Base-by-base conservation (phyloP, 345 rosid species). In the Toxicodendron radicans region DNA sequence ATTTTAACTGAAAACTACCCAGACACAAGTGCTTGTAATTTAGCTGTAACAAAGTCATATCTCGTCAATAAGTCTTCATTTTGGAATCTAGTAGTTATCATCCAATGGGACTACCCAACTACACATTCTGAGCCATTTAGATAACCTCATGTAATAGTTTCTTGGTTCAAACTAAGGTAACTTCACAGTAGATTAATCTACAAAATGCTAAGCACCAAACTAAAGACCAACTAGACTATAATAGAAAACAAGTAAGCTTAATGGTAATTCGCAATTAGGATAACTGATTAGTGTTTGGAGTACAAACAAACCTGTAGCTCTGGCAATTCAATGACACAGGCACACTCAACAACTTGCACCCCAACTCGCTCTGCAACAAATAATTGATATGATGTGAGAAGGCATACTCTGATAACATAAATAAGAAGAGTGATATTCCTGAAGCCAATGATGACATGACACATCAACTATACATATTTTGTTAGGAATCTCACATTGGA, bases 261-360 rank as follows among this genome's bases (percentile, higher is more conserved):
- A 48, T 18, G 45, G 43, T 41, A 68, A 9, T 35, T 21, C 49
- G 67, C 10, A 64, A 38, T 20, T 38, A 21, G 24, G 14, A 68
- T 49, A 48, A 5, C 56, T 59, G 73, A 70, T 71, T 35, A 33
- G 51, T 46, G 9, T 49, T 43, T 45, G 45, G 30, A n/a, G 33
- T 32, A 7, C 6, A 53, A 2, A 57, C 76, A 21, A 78, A 91
- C 98, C 90, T 89, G 86, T 58, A 95, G 88, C 87, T 84, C 98
- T 6, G 90, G 81, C 86, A 95, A 83, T 85, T 95, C 99, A 73
- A 95, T 93, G 23, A 93, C 87, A 71, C 99, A 93, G 38, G 98
- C 99, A 77, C 99, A 93, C 85, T 95, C 99, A 66, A 90, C 91
- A 67, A 95, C 90, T 61, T 86, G 60, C 66, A 81, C 99, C 59